Evolutionary conservation across 371 early-diverging fungal species (phyloP).

Genomic region (Sporodiniella umbellata): DNA sequence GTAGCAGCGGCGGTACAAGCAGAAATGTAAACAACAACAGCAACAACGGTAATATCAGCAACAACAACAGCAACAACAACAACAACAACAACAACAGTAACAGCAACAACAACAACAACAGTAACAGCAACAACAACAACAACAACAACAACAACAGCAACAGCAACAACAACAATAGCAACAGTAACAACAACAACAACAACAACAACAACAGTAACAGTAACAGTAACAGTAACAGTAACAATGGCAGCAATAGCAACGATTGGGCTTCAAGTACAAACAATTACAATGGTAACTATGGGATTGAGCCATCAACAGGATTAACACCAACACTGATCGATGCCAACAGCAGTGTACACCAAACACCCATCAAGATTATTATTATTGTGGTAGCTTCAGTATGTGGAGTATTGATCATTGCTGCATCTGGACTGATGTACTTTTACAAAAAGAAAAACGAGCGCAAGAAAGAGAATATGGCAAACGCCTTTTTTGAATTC

Average conservation of each 20-base stretch:
- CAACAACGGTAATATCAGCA: not conserved
- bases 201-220: conserved; percentile 1
- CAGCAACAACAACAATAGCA: conserved; percentile 1
- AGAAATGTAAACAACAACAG: conserved; percentile 2
- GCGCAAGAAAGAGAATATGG: conserved; percentile 33
- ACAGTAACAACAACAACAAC: conserved; percentile 2
- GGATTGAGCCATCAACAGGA: not conserved
- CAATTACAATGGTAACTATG: conserved; percentile 5
- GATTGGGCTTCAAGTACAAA: conserved; percentile 5
- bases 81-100: not conserved
- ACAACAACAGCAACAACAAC: not conserved
- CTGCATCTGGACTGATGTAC: conserved; percentile 15
- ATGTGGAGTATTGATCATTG: conserved; percentile 15
- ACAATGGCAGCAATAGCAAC: not conserved
- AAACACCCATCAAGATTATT: conserved; percentile 3
- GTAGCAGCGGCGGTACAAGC: not conserved
- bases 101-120: not conserved
- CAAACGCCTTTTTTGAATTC: conserved; percentile 33
- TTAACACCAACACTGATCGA: not conserved
- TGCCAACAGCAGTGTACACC: not conserved
- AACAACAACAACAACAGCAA: not conserved
- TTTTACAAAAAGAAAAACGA: conserved; percentile 24
- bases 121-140: not conserved
- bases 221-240: not conserved
- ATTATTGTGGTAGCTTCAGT: conserved; percentile 19